phyloP scores from a whole-genome alignment of 495 filamentous ascomycete genomes.

The Penicillium ucsense region DNA sequence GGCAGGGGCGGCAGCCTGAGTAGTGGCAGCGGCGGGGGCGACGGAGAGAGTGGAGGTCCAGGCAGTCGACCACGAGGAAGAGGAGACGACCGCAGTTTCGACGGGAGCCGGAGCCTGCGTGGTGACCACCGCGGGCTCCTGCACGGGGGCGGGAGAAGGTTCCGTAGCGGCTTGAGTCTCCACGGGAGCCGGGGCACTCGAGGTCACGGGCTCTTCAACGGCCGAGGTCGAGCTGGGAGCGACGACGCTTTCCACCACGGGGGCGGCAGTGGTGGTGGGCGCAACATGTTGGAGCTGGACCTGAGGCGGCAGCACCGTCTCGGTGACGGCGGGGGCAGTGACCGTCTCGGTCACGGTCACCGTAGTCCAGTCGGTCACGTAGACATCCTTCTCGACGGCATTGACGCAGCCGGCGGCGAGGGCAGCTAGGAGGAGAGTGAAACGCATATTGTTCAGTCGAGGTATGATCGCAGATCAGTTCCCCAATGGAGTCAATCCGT shows the following conservation, averaged over 20 bases:
- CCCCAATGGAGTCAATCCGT: not conserved
- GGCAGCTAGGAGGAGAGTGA: constrained; percentile 49
- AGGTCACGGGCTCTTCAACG: no score
- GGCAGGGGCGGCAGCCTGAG: constrained; percentile 9
- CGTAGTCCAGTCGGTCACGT: constrained; percentile 44
- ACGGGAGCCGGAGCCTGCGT: constrained; percentile 7
- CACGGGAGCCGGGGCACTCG: constrained; percentile 1
- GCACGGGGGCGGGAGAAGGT: not conserved
- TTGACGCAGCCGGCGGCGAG: constrained; percentile 52
- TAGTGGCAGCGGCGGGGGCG: constrained; percentile 21
- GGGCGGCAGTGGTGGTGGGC: constrained; percentile 2
- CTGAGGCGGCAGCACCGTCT: constrained; percentile 5
- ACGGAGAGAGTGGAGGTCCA: constrained; percentile 8
- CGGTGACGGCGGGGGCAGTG: constrained; percentile 32
- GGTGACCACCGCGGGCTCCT: constrained; percentile 7
- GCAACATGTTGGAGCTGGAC: constrained; percentile 6
- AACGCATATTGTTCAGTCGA: constrained; percentile 52
- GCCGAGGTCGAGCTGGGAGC: no score
- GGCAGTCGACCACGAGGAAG: constrained; percentile 9
- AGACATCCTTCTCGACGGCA: constrained; percentile 46
- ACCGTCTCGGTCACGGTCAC: constrained; percentile 57
- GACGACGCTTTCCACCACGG: not conserved
- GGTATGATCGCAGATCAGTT: constrained; percentile 19
- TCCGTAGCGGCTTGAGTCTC: constrained; percentile 1
- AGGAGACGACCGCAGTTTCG: constrained; percentile 8